phyloP scores from a whole-genome alignment of 345 rosid genomes.

The Hibiscus syriacus region DNA sequence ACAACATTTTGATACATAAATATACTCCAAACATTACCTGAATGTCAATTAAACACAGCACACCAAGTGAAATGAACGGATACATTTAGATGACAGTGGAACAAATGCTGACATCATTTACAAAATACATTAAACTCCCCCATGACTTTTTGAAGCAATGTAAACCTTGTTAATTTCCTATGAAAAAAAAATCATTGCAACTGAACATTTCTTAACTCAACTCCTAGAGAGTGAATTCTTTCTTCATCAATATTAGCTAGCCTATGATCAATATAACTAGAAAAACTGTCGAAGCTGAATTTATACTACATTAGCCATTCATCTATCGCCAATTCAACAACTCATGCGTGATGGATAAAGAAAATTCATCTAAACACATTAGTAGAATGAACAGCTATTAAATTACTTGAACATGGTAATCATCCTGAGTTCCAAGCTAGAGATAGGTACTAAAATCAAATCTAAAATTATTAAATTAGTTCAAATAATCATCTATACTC shows the following conservation, averaged over 20 bases:
- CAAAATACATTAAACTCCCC: too few species aligned
- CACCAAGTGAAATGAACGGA: background rate
- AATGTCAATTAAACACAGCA: background rate
- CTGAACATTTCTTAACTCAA: background rate
- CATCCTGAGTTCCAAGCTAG: background rate
- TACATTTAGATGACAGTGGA: background rate
- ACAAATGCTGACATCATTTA: background rate
- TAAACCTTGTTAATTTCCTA: background rate
- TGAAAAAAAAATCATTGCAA: background rate
- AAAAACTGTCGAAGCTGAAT: background rate
- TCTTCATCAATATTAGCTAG: too few species aligned
- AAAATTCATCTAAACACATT: too few species aligned
- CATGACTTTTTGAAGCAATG: background rate
- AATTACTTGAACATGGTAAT: background rate
- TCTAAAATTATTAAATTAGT: background rate
- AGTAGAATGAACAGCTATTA: background rate
- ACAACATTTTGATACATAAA: too few species aligned
- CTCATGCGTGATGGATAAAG: background rate
- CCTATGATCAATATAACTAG: background rate
- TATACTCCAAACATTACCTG: too few species aligned
- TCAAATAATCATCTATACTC: slow-evolving; percentile 1
- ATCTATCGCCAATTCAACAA: background rate
- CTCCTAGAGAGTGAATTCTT: background rate
- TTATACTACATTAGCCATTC: background rate
- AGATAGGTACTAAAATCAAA: background rate